Conservation (phyloP, 2,329 filamentous ascomycete species). For the Apiospora rasikravindrae region DNA sequence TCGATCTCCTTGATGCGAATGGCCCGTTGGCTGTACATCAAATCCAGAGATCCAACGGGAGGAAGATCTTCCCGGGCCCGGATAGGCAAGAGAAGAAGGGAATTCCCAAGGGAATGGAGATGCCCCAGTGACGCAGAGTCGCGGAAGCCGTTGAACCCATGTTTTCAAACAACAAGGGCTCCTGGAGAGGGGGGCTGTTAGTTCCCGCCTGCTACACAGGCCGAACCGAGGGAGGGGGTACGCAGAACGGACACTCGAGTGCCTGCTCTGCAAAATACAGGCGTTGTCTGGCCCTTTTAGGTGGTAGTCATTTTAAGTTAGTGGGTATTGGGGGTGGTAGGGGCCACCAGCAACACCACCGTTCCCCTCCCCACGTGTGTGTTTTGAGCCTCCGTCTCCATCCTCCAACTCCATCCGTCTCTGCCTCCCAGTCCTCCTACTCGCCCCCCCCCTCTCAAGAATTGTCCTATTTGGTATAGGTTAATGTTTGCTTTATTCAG, state of each 20-base stretch:
- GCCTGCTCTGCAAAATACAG: neutral
- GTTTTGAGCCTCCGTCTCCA: neutral
- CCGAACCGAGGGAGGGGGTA: neutral
- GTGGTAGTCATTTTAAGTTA: conserved; percentile 14
- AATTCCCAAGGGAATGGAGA: neutral
- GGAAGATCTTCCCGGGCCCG: neutral
- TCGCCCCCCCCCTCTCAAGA: neutral
- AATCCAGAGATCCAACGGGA: neutral
- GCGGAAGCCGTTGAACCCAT: conserved; percentile 1
- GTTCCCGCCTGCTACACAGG: neutral
- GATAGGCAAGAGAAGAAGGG: neutral
- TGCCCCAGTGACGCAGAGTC: neutral
- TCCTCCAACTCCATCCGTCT: neutral
- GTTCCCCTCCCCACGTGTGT: neutral
- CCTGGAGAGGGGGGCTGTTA: neutral
- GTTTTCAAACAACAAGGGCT: conserved; percentile 6
- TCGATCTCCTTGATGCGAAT: neutral
- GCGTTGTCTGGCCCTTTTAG: neutral
- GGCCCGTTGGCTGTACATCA: neutral
- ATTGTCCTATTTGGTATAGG: neutral
- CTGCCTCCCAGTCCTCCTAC: neutral
- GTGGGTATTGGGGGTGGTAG: neutral
- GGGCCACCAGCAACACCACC: neutral
- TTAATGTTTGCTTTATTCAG: conserved; percentile 2
- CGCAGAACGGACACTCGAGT: neutral